A percentile compares a stretch with the other conserved stretches of the same genome.
Conservation (phyloP, 345 rosid species). For the Bruguiera gymnorhiza region DNA sequence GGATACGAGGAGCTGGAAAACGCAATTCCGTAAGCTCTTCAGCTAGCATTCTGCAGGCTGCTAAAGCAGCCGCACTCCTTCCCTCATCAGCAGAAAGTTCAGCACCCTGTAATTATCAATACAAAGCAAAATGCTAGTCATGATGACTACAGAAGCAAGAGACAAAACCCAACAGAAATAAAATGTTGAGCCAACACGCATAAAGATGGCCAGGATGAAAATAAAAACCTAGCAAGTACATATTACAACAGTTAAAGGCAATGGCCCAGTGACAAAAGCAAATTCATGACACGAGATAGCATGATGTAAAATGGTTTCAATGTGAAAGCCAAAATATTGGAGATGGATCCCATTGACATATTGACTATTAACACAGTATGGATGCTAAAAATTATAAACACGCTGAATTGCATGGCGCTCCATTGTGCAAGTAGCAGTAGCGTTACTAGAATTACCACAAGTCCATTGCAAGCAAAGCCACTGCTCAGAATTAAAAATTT, state of each 20-base stretch:
- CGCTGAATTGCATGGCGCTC: background rate
- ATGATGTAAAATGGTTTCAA: background rate
- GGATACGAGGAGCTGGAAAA: conserved; percentile 96
- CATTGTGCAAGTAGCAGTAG: background rate
- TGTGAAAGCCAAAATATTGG: background rate
- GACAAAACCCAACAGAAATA: background rate
- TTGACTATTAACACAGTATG: background rate
- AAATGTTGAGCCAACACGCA: background rate
- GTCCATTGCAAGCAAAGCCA: background rate
- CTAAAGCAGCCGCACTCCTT: conserved; percentile 84
- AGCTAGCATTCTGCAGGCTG: conserved; percentile 93
- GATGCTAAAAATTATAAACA: background rate
- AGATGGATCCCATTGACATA: background rate
- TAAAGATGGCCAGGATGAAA: background rate
- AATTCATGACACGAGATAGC: background rate
- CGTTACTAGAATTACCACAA: background rate
- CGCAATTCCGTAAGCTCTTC: conserved; percentile 91
- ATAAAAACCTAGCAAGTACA: too few species aligned
- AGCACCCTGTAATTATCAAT: conserved; percentile 57
- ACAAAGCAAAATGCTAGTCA: background rate
- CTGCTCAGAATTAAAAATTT: background rate
- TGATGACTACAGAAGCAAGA: background rate
- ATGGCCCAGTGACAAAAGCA: background rate
- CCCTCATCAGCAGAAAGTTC: conserved; percentile 89
- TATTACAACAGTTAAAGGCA: background rate